Evolutionary conservation across 257 asterid species (phyloP).

Genomic region (Petrea volubilis): DNA sequence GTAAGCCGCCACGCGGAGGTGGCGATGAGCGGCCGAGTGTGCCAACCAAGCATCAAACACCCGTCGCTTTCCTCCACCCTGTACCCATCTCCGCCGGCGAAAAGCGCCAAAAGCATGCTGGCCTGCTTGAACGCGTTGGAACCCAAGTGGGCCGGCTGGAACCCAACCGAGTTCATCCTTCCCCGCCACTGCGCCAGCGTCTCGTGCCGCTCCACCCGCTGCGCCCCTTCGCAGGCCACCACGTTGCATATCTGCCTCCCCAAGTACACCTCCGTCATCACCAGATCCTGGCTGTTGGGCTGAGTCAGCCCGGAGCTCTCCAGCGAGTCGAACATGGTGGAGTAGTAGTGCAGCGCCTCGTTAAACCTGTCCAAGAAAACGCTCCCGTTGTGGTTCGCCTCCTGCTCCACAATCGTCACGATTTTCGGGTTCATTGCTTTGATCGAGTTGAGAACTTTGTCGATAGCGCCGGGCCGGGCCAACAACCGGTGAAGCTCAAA

Average conservation of each 20-base stretch:
- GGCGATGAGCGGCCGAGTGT: conserved; percentile 76
- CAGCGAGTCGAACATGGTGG: conserved; percentile 88
- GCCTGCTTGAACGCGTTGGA: conserved; percentile 94
- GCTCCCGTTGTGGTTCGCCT: conserved; percentile 70
- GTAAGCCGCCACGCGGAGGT: conserved; percentile 84
- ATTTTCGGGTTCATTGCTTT: conserved; percentile 61
- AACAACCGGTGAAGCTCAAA: conserved; percentile 76
- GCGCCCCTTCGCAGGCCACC: conserved; percentile 80
- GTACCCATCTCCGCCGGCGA: conserved; percentile 82
- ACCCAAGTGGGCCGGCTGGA: conserved; percentile 67
- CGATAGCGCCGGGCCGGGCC: conserved; percentile 50
- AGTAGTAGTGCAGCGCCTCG: conserved; percentile 81
- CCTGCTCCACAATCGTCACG: conserved; percentile 79
- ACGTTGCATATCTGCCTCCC: conserved; percentile 90
- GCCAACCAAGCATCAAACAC: conserved; percentile 88
- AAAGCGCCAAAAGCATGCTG: conserved; percentile 69
- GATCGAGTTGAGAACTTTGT: conserved; percentile 58
- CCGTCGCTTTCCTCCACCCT: conserved; percentile 82
- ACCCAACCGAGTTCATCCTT: conserved; percentile 63
- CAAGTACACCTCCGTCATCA: conserved; percentile 78
- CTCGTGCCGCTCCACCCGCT: conserved; percentile 85
- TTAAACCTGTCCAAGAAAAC: conserved; percentile 72
- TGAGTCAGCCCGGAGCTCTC: conserved; percentile 63
- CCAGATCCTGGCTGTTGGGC: conserved; percentile 50
- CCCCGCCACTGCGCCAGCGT: conserved; percentile 72